Evolutionary conservation across 139 green algal species (phyloP).

Genomic region (Chlorella sp.): DNA sequence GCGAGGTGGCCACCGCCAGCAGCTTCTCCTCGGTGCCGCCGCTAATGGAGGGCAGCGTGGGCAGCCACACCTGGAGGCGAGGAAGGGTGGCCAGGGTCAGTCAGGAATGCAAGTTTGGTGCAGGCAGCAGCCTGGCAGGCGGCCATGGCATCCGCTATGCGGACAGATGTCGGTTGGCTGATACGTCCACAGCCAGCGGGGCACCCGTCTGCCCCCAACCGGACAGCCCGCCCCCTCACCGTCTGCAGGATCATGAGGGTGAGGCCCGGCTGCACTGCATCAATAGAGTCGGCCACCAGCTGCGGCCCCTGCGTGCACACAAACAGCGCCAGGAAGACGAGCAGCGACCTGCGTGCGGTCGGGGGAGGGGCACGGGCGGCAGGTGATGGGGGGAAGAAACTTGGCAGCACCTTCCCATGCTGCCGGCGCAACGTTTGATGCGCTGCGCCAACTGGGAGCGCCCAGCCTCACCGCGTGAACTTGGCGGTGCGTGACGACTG

Average conservation of each 20-base stretch:
- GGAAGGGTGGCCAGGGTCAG: not conserved
- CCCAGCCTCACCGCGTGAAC: slow-evolving; percentile 54
- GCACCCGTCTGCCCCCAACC: too few relatives aligned
- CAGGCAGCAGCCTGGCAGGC: not conserved
- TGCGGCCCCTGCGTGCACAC: slow-evolving; percentile 67
- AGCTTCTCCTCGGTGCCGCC: slow-evolving; percentile 83
- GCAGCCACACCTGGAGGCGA: slow-evolving; percentile 69
- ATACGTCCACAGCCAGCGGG: too few relatives aligned
- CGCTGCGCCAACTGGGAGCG: too few relatives aligned
- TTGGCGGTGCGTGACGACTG: slow-evolving; percentile 74
- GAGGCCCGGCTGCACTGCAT: slow-evolving; percentile 86
- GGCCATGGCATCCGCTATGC: too few relatives aligned
- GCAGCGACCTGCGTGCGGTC: slow-evolving; percentile 48
- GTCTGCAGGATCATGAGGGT: slow-evolving; percentile 77
- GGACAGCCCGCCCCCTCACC: slow-evolving; percentile 44
- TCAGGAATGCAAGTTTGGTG: not conserved
- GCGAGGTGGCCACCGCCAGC: slow-evolving; percentile 70
- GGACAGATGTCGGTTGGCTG: too few relatives aligned
- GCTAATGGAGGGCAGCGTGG: slow-evolving; percentile 58
- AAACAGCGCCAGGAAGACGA: slow-evolving; percentile 79
- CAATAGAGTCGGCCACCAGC: slow-evolving; percentile 60
- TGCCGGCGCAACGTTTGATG: too few relatives aligned
- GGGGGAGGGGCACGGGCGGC: too few relatives aligned
- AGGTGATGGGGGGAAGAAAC: too few relatives aligned
- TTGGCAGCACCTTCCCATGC: too few relatives aligned